phyloP scores from a whole-genome alignment of 495 filamentous ascomycete genomes.

The Hypomontagnella monticulosa region DNA sequence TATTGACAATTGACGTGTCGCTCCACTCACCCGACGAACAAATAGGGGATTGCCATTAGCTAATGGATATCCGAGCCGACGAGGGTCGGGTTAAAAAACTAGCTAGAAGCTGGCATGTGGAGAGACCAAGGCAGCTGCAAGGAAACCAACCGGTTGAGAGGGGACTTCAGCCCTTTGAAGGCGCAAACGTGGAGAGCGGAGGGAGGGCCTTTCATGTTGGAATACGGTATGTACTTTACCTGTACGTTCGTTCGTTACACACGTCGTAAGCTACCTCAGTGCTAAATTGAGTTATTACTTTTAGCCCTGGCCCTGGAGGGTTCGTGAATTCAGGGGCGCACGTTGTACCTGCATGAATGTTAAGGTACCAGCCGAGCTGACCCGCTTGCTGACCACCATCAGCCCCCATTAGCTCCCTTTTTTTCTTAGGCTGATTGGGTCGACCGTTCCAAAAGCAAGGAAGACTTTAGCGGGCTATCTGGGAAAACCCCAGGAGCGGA shows the following conservation, averaged over 20 bases:
- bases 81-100: neutral
- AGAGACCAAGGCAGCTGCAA: slow-evolving; percentile 12
- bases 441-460: slow-evolving; percentile 18
- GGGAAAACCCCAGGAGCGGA: slow-evolving; percentile 18
- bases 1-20: neutral
- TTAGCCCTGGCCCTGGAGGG: no score
- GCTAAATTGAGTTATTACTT: neutral
- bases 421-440: slow-evolving; percentile 23
- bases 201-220: no score
- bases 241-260: neutral
- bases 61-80: slow-evolving; percentile 20
- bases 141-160: slow-evolving; percentile 7
- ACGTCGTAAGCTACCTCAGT: neutral
- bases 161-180: slow-evolving; percentile 27
- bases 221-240: no score
- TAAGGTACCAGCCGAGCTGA: slow-evolving; percentile 15
- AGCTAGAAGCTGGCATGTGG: slow-evolving; percentile 29
- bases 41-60: slow-evolving; percentile 18
- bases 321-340: no score
- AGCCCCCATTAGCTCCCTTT: slow-evolving; percentile 29
- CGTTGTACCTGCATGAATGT: no score
- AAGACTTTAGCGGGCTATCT: slow-evolving; percentile 18
- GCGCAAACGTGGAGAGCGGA: neutral
- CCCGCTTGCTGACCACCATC: slow-evolving; percentile 27
- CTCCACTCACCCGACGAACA: slow-evolving; percentile 12